phyloP scores from a whole-genome alignment of 1,284 basidiomycete species.

The Cryptococcus depauperatus region DNA sequence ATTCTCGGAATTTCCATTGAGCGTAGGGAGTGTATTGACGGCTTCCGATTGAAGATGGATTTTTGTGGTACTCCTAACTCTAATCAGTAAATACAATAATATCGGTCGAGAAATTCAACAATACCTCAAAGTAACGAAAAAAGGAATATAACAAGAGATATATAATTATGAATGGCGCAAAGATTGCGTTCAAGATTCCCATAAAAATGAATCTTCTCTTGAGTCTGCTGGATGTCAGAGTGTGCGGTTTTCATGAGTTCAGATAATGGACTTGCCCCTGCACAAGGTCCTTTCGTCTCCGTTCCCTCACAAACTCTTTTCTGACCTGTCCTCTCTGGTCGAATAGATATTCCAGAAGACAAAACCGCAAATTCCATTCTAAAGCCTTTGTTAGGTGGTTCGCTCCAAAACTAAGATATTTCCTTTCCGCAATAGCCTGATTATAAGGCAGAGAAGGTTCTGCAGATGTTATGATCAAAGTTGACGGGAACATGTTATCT shows the following conservation, averaged over 20 bases:
- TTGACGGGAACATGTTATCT: constrained; percentile 25
- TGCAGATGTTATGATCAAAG: constrained; percentile 22
- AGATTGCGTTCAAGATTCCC: constrained; percentile 87
- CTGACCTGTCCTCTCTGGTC: constrained; percentile 77
- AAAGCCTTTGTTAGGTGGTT: constrained; percentile 68
- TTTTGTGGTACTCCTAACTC: constrained; percentile 89
- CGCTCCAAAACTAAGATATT: constrained; percentile 39
- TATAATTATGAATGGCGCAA: constrained; percentile 94
- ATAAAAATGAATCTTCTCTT: constrained; percentile 85
- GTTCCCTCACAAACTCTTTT: constrained; percentile 80
- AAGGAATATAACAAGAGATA: constrained; percentile 97
- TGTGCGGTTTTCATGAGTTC: neutral
- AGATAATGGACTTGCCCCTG: constrained; percentile 65
- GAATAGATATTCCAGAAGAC: constrained; percentile 88
- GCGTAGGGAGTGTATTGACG: constrained; percentile 90
- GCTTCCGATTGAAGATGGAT: constrained; percentile 86
- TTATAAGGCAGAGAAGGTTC: constrained; percentile 22
- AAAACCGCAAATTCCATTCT: constrained; percentile 94
- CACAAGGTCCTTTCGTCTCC: constrained; percentile 66
- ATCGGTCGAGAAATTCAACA: constrained; percentile 17
- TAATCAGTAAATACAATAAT: neutral
- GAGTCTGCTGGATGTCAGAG: constrained; percentile 51
- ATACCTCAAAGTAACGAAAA: constrained; percentile 96
- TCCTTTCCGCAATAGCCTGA: constrained; percentile 12
- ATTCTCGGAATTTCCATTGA: constrained; percentile 98